Percentiles rank a stretch among this genome's conserved stretches.
phyloP scores from a whole-genome alignment of 192 early-diverging fungal species.

The Anaeromyces robustus region DNA sequence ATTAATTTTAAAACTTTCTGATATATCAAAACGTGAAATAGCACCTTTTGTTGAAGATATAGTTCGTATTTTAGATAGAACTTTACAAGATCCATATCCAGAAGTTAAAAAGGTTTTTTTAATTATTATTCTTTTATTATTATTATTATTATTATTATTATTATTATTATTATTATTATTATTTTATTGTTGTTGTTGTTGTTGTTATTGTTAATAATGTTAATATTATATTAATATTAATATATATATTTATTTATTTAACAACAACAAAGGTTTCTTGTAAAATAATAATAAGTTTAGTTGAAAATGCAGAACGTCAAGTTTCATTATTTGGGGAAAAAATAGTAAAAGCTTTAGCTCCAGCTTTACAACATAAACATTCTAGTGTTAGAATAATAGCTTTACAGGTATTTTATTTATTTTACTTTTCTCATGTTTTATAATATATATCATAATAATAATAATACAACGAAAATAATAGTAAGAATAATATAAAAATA shows the following conservation, averaged over 20 bases:
- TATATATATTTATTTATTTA: too few species aligned
- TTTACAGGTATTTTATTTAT: slow-evolving; percentile 10
- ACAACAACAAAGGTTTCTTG: slow-evolving; percentile 22
- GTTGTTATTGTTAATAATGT: too few species aligned
- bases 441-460: slow-evolving; percentile 6
- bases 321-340: slow-evolving; percentile 10
- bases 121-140: too few species aligned
- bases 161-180: too few species aligned
- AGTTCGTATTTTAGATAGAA: slow-evolving; percentile 17
- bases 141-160: too few species aligned
- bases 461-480: too few species aligned
- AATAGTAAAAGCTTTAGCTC: slow-evolving; percentile 19
- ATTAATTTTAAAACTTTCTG: slow-evolving; percentile 9
- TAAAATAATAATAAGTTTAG: slow-evolving; percentile 16
- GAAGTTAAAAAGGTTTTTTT: slow-evolving; percentile 44
- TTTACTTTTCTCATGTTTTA: too few species aligned
- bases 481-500: too few species aligned
- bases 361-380: slow-evolving; percentile 28
- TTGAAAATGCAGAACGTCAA: slow-evolving; percentile 6
- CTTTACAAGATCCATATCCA: slow-evolving; percentile 27
- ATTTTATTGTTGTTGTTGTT: not conserved
- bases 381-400: slow-evolving; percentile 21
- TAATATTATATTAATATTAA: too few species aligned
- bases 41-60: slow-evolving; percentile 29
- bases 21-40: slow-evolving; percentile 10